phyloP scores from a whole-genome alignment of 1,139 yeast genomes.

The Pichiaceae sp. region DNA sequence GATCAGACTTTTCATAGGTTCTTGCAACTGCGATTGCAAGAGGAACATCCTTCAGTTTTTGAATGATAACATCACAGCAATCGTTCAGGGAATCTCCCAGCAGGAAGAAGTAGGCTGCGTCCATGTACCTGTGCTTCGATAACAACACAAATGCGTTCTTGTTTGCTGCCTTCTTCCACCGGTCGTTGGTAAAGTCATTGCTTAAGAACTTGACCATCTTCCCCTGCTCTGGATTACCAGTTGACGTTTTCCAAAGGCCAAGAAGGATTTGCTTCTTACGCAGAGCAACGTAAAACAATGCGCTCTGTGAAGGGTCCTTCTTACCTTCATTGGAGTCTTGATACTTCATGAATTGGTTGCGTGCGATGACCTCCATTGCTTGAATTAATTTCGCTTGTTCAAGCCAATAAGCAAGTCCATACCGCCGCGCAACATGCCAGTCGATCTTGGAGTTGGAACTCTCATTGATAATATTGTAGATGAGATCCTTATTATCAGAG shows the following conservation, averaged over 20 bases:
- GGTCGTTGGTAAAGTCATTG: conserved; percentile 62
- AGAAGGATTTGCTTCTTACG: conserved; percentile 66
- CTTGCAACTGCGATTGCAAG: conserved; percentile 79
- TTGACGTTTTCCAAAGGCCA: conserved; percentile 77
- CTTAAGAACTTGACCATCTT: conserved; percentile 71
- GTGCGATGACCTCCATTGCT: conserved; percentile 61
- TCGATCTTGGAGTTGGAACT: conserved; percentile 33
- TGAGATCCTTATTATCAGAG: conserved; percentile 65
- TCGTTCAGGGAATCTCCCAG: conserved; percentile 74
- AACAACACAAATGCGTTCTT: conserved; percentile 88
- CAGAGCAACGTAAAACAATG: conserved; percentile 72
- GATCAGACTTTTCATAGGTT: conserved; percentile 51
- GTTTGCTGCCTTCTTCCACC: conserved; percentile 85
- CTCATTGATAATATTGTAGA: conserved; percentile 48
- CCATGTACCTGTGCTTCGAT: conserved; percentile 78
- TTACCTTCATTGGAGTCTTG: conserved; percentile 25
- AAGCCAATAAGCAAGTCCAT: conserved; percentile 72
- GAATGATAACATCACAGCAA: conserved; percentile 64
- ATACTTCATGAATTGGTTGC: conserved; percentile 43
- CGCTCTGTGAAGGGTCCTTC: conserved; percentile 68
- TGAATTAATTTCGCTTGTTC: conserved; percentile 40
- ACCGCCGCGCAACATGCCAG: conserved; percentile 55
- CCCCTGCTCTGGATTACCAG: conserved; percentile 70
- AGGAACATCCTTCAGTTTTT: conserved; percentile 56
- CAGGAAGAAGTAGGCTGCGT: conserved; percentile 86